Conservation (phyloP, 169 alveolate species). For the Plasmodium reichenowi region DNA sequence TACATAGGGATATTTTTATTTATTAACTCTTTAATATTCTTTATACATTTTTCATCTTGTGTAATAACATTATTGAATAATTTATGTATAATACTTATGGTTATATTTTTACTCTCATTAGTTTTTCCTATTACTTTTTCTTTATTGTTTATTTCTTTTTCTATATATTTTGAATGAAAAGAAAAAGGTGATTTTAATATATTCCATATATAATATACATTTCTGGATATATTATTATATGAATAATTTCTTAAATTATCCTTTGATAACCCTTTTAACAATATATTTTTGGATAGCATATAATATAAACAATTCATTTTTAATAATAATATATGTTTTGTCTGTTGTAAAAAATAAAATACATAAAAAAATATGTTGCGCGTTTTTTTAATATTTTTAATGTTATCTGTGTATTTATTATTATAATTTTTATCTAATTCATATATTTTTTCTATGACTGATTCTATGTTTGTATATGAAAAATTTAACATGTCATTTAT, state of each 20-base stretch:
- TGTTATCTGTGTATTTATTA: background rate
- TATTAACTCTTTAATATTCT: conserved; percentile 11
- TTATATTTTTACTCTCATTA: background rate
- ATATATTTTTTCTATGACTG: conserved; percentile 7
- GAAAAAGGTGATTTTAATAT: background rate
- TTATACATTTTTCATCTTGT: conserved; percentile 5
- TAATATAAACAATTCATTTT: background rate
- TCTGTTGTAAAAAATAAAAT: background rate
- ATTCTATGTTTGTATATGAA: conserved; percentile 31
- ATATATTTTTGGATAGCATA: background rate
- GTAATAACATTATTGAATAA: conserved; percentile 1
- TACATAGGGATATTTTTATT: conserved; percentile 37
- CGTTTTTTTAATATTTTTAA: background rate
- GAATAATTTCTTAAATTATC: too few species aligned
- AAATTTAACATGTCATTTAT: background rate
- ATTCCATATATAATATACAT: too few species aligned
- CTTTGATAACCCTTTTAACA: background rate
- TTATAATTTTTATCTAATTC: conserved; percentile 10
- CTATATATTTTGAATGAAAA: background rate
- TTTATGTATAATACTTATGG: background rate
- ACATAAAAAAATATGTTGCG: background rate
- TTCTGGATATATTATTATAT: too few species aligned
- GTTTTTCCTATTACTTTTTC: background rate
- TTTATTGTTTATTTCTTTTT: background rate
- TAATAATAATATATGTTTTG: background rate